These are phyloP conservation scores for Irpex lacteus DNA, from an alignment of 1,284 basidiomycete genomes.

Conservation along the genomic window DNA sequence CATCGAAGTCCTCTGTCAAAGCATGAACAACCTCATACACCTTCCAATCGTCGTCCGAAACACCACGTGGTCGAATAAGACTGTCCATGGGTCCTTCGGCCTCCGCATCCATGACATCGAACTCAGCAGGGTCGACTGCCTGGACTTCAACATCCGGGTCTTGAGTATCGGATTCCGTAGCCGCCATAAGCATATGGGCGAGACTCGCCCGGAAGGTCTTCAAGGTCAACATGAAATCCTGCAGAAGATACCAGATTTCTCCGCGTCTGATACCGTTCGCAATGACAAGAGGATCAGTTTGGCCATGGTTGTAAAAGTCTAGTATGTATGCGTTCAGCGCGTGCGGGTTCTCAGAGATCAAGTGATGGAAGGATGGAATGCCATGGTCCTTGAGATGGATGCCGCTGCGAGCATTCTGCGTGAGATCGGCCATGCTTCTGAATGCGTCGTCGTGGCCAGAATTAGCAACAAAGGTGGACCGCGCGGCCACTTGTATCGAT, in stretches of 20 bases:
- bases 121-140: slow-evolving; percentile 26
- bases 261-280: slow-evolving; percentile 58
- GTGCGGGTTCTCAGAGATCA: slow-evolving; percentile 31
- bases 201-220: slow-evolving; percentile 38
- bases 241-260: slow-evolving; percentile 60
- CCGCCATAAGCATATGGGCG: slow-evolving; percentile 40
- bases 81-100: slow-evolving; percentile 18
- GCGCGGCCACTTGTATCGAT: slow-evolving; percentile 35
- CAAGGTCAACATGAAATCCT: slow-evolving; percentile 55
- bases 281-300: slow-evolving; percentile 40
- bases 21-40: slow-evolving; percentile 50
- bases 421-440: slow-evolving; percentile 45
- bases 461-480: slow-evolving; percentile 60
- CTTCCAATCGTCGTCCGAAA: slow-evolving; percentile 49
- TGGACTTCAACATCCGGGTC: slow-evolving; percentile 5
- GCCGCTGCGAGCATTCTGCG: slow-evolving; percentile 47
- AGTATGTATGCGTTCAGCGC: slow-evolving; percentile 61
- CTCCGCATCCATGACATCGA: slow-evolving; percentile 22
- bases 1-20: slow-evolving; percentile 43
- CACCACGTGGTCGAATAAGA: slow-evolving; percentile 34
- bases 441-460: slow-evolving; percentile 62
- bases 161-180: slow-evolving; percentile 14
- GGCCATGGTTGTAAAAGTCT: slow-evolving; percentile 68
- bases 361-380: slow-evolving; percentile 50
- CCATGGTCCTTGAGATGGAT: slow-evolving; percentile 54